These are phyloP conservation scores for Glebionis coronaria DNA, from an alignment of 129 eudicot species.

Conservation along the genomic window DNA sequence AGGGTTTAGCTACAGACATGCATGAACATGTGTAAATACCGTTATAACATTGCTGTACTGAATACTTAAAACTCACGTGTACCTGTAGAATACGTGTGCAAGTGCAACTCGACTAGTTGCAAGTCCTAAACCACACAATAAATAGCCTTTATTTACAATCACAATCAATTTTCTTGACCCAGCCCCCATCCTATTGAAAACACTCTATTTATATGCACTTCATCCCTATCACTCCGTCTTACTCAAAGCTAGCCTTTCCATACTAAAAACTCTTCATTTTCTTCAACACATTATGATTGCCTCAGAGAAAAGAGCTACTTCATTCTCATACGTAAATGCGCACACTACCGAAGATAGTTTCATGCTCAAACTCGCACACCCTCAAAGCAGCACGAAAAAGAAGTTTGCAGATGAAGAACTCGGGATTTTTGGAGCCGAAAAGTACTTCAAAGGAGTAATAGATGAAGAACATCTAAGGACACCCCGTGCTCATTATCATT, in stretches of 20 bases:
- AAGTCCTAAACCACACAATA: conserved; percentile 16
- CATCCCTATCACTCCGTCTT: conserved; percentile 16
- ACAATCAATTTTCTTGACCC: conserved; percentile 19
- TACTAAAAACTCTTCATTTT: conserved; percentile 17
- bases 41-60: too few species aligned
- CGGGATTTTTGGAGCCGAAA: conserved; percentile 84
- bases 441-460: conserved; percentile 70
- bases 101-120: not conserved
- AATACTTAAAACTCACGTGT: not conserved
- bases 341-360: conserved; percentile 31
- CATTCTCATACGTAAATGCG: conserved; percentile 50
- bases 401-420: conserved; percentile 57
- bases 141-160: conserved; percentile 6
- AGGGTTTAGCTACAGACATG: too few species aligned
- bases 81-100: not conserved
- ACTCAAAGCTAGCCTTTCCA: conserved; percentile 3
- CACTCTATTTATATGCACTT: conserved; percentile 18
- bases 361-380: conserved; percentile 19
- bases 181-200: not conserved
- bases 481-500: conserved; percentile 2
- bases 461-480: conserved; percentile 29
- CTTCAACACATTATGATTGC: conserved; percentile 13
- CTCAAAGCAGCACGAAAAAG: conserved; percentile 15
- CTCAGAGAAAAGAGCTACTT: conserved; percentile 19
- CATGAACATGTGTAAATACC: too few species aligned